These are phyloP conservation scores for Trypanosoma mega DNA, from an alignment of 208 protist species.

Conservation along the genomic window DNA sequence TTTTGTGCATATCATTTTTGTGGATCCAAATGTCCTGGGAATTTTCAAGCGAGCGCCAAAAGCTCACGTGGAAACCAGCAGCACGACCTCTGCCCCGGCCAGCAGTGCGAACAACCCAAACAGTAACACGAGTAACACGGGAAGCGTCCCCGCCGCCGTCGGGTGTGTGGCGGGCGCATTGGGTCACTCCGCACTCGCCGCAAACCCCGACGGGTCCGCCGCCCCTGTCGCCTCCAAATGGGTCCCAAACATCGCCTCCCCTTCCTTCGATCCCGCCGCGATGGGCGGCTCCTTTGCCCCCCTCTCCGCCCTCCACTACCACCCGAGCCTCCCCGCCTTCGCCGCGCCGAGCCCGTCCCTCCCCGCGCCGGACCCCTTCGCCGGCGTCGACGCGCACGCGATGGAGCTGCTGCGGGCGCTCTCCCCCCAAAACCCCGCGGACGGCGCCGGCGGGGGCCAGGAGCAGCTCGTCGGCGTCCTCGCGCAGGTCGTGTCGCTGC, in stretches of 20 bases:
- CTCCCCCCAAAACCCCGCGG: neutral
- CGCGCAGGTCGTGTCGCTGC: constrained; percentile 10
- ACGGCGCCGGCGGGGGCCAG: neutral
- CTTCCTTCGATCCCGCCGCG: neutral
- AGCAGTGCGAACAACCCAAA: neutral
- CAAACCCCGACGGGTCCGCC: too few species aligned
- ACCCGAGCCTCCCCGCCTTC: neutral
- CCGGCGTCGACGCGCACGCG: neutral
- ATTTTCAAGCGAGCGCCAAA: constrained; percentile 40
- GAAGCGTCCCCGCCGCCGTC: neutral
- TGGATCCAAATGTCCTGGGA: constrained; percentile 36
- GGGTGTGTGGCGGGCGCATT: too few species aligned
- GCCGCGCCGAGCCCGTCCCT: neutral
- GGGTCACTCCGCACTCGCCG: too few species aligned
- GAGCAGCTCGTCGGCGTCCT: constrained; percentile 17
- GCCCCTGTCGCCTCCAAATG: neutral
- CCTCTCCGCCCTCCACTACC: neutral
- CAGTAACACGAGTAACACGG: constrained; percentile 10
- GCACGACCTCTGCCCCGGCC: neutral
- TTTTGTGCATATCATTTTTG: constrained; percentile 36
- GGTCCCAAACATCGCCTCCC: neutral
- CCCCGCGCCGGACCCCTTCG: constrained; percentile 7
- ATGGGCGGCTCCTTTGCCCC: neutral
- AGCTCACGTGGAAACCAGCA: constrained; percentile 7
- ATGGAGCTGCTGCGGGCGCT: constrained; percentile 3